Conservation (phyloP, 2,329 filamentous ascomycete species). For the Cytospora chrysosperma region DNA sequence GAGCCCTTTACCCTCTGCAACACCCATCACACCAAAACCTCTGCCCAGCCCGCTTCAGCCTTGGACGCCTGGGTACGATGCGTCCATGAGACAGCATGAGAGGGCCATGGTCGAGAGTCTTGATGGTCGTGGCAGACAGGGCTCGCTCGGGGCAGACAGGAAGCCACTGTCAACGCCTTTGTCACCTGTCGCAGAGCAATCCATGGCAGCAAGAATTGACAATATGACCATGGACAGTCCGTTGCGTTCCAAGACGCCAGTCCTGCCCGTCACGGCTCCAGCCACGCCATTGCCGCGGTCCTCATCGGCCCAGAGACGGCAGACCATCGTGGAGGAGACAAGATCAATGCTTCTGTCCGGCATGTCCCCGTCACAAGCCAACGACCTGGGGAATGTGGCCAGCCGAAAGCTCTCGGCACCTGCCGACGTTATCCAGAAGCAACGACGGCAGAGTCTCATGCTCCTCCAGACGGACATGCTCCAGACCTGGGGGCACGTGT, state of each 20-base stretch:
- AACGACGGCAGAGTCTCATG: conserved; percentile 27
- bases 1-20: conserved; percentile 31
- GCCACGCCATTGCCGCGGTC: conserved; percentile 23
- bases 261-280: conserved; percentile 12
- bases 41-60: conserved; percentile 37
- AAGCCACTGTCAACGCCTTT: conserved; percentile 28
- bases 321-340: conserved; percentile 33
- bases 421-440: conserved; percentile 16
- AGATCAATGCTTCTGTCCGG: conserved; percentile 35
- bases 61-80: conserved; percentile 34
- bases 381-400: conserved; percentile 12
- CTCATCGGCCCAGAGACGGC: conserved; percentile 24
- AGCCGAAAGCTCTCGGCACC: conserved; percentile 31
- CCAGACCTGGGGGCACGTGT: conserved; percentile 41
- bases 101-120: conserved; percentile 37
- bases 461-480: conserved; percentile 36
- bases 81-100: conserved; percentile 37
- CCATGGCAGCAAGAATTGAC: conserved; percentile 29
- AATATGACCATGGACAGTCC: conserved; percentile 30
- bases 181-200: conserved; percentile 34
- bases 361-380: conserved; percentile 23
- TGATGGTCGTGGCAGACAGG: conserved; percentile 28
- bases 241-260: conserved; percentile 9
- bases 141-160: conserved; percentile 17
- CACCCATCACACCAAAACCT: conserved; percentile 33